phyloP scores from a whole-genome alignment of 1,139 yeast species.

The Yamadazyma blattariae region DNA sequence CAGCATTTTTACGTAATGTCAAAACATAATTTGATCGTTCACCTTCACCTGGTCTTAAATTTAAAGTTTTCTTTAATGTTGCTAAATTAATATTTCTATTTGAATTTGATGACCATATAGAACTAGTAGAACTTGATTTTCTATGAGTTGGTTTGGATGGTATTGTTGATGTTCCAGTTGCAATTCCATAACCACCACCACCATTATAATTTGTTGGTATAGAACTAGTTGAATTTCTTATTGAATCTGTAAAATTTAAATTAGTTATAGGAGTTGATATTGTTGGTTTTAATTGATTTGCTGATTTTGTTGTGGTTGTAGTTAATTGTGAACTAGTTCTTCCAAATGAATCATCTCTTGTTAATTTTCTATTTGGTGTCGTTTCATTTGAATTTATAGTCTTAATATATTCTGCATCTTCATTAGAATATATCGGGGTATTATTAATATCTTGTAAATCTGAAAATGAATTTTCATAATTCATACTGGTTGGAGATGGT shows the following conservation, averaged over 20 bases:
- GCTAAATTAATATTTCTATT: constrained; percentile 38
- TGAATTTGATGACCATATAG: constrained; percentile 34
- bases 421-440: constrained; percentile 5
- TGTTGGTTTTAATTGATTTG: constrained; percentile 12
- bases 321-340: constrained; percentile 10
- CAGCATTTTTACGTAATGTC: constrained; percentile 49
- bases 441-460: constrained; percentile 2
- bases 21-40: constrained; percentile 55
- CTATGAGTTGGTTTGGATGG: constrained; percentile 7
- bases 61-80: constrained; percentile 33
- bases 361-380: background rate
- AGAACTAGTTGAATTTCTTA: constrained; percentile 4
- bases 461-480: constrained; percentile 3
- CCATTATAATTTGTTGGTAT: background rate
- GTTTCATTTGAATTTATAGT: background rate
- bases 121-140: constrained; percentile 31
- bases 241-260: constrained; percentile 7
- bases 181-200: background rate
- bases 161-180: background rate
- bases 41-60: constrained; percentile 48
- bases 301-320: constrained; percentile 9
- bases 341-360: constrained; percentile 3
- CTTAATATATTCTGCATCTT: background rate
- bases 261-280: constrained; percentile 16
- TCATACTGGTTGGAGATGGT: constrained; percentile 13